Percentiles rank a stretch among this genome's conserved stretches.
Evolutionary conservation across 192 early-diverging fungal species (phyloP).

Genomic region (Lobosporangium transversale): DNA sequence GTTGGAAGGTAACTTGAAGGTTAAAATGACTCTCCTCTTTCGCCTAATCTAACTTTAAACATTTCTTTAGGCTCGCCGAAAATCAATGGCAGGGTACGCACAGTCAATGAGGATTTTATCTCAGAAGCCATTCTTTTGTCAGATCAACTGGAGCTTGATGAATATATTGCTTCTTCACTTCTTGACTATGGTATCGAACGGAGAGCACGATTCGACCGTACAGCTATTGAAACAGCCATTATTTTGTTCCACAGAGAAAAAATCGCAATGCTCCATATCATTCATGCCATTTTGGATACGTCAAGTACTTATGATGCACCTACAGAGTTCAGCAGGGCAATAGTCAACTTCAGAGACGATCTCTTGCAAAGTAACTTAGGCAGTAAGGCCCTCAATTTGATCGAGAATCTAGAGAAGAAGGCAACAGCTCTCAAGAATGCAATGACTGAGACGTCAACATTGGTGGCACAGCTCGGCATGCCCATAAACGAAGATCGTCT

Average conservation of each 20-base stretch:
- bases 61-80: conserved; percentile 56
- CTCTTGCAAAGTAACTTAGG: conserved; percentile 61
- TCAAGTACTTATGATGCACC: conserved; percentile 57
- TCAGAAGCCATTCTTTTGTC: conserved; percentile 73
- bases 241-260: conserved; percentile 74
- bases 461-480: conserved; percentile 52
- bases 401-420: conserved; percentile 60
- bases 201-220: conserved; percentile 64
- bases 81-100: conserved; percentile 67
- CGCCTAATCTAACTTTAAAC: too few species aligned
- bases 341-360: conserved; percentile 55
- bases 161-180: conserved; percentile 76
- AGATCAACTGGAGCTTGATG: conserved; percentile 83
- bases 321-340: conserved; percentile 54
- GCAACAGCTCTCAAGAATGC: conserved; percentile 56
- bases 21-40: too few species aligned
- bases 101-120: conserved; percentile 78
- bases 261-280: conserved; percentile 64
- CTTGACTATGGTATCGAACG: conserved; percentile 64
- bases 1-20: too few species aligned
- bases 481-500: conserved; percentile 56
- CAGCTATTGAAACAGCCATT: conserved; percentile 72
- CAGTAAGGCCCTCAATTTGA: conserved; percentile 59
- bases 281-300: conserved; percentile 65
- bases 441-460: conserved; percentile 59